Evolutionary conservation across 129 eudicot genomes (phyloP).

Genomic region (Solidago caesia): DNA sequence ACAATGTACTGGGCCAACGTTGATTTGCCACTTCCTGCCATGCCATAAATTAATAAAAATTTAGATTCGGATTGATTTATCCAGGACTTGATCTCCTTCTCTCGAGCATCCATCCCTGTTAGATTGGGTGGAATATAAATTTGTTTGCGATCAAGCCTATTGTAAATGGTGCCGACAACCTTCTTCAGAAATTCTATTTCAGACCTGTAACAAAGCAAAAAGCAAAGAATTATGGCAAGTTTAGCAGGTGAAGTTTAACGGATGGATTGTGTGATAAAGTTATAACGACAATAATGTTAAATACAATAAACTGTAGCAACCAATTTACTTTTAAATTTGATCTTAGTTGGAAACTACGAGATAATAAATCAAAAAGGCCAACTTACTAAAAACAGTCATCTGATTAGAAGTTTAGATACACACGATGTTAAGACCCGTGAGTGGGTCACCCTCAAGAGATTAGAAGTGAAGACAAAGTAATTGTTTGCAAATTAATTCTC

Average conservation of each 20-base stretch:
- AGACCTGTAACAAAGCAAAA: conserved; percentile 13
- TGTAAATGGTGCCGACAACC: conserved; percentile 3
- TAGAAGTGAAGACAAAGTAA: too few species aligned
- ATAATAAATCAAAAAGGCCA: too few species aligned
- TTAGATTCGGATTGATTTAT: neutral
- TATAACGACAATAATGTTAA: too few species aligned
- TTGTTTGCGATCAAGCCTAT: conserved; percentile 2
- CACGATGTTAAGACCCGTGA: too few species aligned
- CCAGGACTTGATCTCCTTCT: conserved; percentile 11
- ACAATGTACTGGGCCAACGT: conserved; percentile 8
- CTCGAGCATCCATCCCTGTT: conserved; percentile 22
- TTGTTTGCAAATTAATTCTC: too few species aligned
- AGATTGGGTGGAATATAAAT: conserved; percentile 13
- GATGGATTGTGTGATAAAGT: too few species aligned
- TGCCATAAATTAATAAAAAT: conserved; percentile 14
- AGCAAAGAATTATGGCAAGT: neutral
- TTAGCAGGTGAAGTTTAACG: neutral
- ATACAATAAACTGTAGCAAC: too few species aligned
- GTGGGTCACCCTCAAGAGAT: too few species aligned
- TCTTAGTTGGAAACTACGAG: too few species aligned
- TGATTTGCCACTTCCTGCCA: conserved; percentile 26
- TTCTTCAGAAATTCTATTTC: conserved; percentile 27
- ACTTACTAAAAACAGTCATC: too few species aligned
- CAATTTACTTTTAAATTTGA: too few species aligned
- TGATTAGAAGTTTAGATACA: too few species aligned